phyloP scores from a whole-genome alignment of 176 grass and related monocot genomes.

The Oropetium thomaeum region DNA sequence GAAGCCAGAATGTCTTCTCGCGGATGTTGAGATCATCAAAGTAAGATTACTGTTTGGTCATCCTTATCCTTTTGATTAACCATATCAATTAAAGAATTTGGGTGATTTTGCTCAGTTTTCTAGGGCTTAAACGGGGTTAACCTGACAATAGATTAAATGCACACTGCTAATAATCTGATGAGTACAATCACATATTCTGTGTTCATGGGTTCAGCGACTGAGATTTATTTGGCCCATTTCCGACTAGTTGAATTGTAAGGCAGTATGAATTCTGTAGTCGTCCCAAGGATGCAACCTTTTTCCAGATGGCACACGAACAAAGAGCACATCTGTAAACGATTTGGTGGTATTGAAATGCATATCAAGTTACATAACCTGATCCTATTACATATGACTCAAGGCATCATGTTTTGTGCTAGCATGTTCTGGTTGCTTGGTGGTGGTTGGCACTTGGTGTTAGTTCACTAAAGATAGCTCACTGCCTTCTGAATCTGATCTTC shows the following conservation, averaged over 20 bases:
- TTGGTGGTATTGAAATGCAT: conserved; percentile 6
- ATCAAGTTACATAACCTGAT: not conserved
- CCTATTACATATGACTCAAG: conserved; percentile 14
- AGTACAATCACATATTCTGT: not conserved
- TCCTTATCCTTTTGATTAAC: not conserved
- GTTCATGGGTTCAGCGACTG: not conserved
- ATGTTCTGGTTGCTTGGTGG: conserved; percentile 2
- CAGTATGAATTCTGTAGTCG: not conserved
- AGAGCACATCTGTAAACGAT: not conserved
- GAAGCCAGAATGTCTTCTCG: conserved; percentile 73
- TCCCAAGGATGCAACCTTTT: not conserved
- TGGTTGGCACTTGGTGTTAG: conserved; percentile 14
- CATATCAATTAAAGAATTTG: not conserved
- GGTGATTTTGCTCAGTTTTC: not conserved
- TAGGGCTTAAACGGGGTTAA: not conserved
- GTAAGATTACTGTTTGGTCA: conserved; percentile 45
- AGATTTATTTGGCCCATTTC: conserved; percentile 8
- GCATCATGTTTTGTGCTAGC: conserved; percentile 1
- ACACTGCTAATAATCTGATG: conserved; percentile 1
- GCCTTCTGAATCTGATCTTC: not conserved
- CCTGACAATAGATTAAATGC: not conserved
- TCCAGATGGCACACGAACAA: not conserved
- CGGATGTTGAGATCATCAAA: conserved; percentile 86
- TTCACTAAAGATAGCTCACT: not conserved
- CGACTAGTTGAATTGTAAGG: conserved; percentile 9